These are phyloP conservation scores for Exophiala lecanii-corni DNA, from an alignment of 2,329 filamentous ascomycete species.

Conservation along the genomic window DNA sequence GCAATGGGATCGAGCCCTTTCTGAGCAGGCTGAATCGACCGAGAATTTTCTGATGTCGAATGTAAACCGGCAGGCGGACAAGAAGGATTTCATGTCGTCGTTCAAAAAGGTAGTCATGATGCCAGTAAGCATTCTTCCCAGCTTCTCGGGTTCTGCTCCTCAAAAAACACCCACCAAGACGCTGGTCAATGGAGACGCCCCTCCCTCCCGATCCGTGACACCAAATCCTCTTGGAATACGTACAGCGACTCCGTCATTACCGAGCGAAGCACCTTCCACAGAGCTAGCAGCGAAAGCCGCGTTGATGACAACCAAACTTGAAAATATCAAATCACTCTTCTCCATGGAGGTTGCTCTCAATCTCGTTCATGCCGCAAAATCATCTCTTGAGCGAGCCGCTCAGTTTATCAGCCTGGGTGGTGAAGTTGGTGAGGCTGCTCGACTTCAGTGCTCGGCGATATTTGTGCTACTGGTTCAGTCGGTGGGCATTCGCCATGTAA, in stretches of 20 bases:
- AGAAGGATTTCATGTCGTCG: slow-evolving; percentile 90
- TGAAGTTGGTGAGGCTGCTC: slow-evolving; percentile 74
- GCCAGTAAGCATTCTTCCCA: slow-evolving; percentile 85
- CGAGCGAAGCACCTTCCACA: slow-evolving; percentile 69
- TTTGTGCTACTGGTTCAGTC: slow-evolving; percentile 82
- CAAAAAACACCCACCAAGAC: slow-evolving; percentile 28
- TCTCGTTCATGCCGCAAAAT: slow-evolving; percentile 82
- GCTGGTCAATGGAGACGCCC: slow-evolving; percentile 27
- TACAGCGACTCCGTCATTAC: slow-evolving; percentile 38
- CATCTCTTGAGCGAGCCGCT: slow-evolving; percentile 77
- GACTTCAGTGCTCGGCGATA: slow-evolving; percentile 82
- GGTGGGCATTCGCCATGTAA: slow-evolving; percentile 80
- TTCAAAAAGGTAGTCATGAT: slow-evolving; percentile 99
- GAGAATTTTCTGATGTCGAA: slow-evolving; percentile 97
- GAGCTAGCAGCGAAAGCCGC: slow-evolving; percentile 97
- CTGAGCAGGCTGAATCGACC: slow-evolving; percentile 81
- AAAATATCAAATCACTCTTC: slow-evolving; percentile 91
- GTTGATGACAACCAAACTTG: slow-evolving; percentile 88
- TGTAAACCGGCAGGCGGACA: slow-evolving; percentile 78
- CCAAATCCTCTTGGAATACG: slow-evolving; percentile 29
- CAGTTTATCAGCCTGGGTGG: slow-evolving; percentile 77
- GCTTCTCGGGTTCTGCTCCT: slow-evolving; percentile 54
- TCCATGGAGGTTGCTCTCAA: slow-evolving; percentile 92
- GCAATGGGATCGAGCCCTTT: slow-evolving; percentile 86
- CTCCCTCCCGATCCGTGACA: slow-evolving; percentile 28